phyloP scores from a whole-genome alignment of 2,329 filamentous ascomycete genomes.

The Hymenoscyphus fraxineus region DNA sequence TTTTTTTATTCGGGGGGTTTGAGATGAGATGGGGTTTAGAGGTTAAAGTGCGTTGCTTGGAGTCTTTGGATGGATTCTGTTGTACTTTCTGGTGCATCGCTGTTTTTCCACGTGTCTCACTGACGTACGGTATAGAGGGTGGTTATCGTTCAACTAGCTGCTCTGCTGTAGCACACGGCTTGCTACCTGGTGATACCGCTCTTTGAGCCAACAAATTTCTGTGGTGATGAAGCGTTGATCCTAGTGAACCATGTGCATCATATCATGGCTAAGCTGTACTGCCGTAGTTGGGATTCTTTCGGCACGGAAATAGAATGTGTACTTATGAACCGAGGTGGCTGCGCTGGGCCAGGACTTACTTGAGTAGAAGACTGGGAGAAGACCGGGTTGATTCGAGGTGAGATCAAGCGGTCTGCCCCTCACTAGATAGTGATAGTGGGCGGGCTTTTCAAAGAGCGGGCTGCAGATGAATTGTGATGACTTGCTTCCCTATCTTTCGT shows the following conservation, averaged over 20 bases:
- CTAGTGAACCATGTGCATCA: not conserved
- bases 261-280: not conserved
- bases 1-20: no score
- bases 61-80: no score
- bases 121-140: not conserved
- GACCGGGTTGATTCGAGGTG: not conserved
- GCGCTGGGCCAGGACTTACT: not conserved
- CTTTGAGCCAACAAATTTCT: not conserved
- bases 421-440: no score
- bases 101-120: conserved; percentile 1
- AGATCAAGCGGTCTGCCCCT: not conserved
- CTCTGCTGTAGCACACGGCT: not conserved
- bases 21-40: no score
- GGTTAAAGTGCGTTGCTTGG: no score
- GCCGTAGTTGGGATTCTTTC: not conserved
- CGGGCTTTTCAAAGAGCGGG: no score
- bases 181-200: not conserved
- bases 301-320: not conserved
- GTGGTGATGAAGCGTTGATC: not conserved
- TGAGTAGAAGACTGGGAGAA: not conserved
- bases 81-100: not conserved
- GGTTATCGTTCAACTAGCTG: not conserved
- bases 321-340: not conserved
- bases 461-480: not conserved
- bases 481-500: not conserved